These are phyloP conservation scores for Gnaphalium uliginosum DNA, from an alignment of 129 eudicot genomes.

Conservation along the genomic window DNA sequence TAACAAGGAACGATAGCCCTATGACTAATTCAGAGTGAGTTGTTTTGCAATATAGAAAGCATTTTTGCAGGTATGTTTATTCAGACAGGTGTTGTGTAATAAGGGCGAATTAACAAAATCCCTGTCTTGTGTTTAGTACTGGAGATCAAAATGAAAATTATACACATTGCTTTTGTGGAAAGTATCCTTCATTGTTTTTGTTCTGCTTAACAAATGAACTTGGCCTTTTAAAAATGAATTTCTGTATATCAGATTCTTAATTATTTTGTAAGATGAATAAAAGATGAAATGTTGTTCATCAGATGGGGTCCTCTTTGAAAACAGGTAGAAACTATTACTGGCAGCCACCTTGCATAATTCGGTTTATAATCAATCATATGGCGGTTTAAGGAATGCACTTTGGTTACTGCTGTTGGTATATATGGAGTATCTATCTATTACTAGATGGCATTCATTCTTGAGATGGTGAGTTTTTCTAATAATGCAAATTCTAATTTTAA, in stretches of 20 bases:
- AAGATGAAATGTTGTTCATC: too few species aligned
- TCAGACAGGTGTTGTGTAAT: slow-evolving; percentile 17
- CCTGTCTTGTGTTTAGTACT: slow-evolving; percentile 24
- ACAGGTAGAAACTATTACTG: too few species aligned
- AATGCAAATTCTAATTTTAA: too few species aligned
- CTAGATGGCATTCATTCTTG: too few species aligned
- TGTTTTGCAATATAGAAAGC: not conserved
- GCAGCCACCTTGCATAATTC: not conserved
- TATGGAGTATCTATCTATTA: too few species aligned
- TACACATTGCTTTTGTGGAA: slow-evolving; percentile 22
- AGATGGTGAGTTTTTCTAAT: too few species aligned
- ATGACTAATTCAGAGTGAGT: not conserved
- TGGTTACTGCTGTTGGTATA: not conserved
- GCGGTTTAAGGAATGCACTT: not conserved
- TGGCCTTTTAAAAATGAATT: too few species aligned
- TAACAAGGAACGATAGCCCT: slow-evolving; percentile 8
- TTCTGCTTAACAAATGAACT: not conserved
- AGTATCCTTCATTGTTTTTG: not conserved
- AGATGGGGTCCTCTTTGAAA: too few species aligned
- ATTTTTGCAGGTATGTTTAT: slow-evolving; percentile 29
- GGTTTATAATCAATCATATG: not conserved
- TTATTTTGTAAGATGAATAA: too few species aligned
- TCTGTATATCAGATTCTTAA: too few species aligned
- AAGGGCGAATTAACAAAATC: slow-evolving; percentile 26
- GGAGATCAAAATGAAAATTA: slow-evolving; percentile 18